A percentile compares a stretch with the other conserved stretches of the same genome.
phyloP scores from a whole-genome alignment of 345 rosid species.

The Corymbia maculata region DNA sequence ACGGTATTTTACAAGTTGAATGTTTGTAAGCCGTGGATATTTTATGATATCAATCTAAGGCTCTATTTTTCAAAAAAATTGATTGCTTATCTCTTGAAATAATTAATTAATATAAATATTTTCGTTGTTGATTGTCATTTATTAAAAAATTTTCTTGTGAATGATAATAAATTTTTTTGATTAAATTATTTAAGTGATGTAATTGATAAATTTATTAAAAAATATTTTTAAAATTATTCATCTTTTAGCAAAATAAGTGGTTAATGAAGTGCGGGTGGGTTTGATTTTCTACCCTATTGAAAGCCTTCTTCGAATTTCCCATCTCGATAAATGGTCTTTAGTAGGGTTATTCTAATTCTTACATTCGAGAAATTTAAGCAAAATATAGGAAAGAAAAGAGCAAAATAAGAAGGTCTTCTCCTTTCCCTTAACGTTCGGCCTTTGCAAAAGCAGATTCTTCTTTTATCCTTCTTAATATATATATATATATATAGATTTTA shows the following conservation, averaged over 20 bases:
- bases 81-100: neutral
- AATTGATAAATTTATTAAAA: fast-evolving
- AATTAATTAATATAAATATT: too few relatives aligned
- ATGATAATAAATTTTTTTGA: neutral
- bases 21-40: neutral
- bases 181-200: neutral
- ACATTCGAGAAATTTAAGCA: too few relatives aligned
- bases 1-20: neutral
- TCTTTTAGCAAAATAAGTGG: too few relatives aligned
- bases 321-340: neutral
- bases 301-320: neutral
- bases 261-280: too few relatives aligned
- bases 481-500: too few relatives aligned
- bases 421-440: neutral
- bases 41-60: neutral
- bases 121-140: too few relatives aligned
- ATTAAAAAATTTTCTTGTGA: fast-evolving
- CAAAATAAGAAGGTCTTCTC: neutral
- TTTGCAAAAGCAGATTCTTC: neutral
- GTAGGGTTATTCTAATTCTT: fast-evolving
- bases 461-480: too few relatives aligned
- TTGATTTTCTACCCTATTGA: neutral
- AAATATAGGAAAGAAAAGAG: too few relatives aligned
- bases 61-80: neutral
- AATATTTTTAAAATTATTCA: too few relatives aligned